Base-by-base conservation (phyloP, 2,329 filamentous ascomycete species). In the Niveomyces coronatus region DNA sequence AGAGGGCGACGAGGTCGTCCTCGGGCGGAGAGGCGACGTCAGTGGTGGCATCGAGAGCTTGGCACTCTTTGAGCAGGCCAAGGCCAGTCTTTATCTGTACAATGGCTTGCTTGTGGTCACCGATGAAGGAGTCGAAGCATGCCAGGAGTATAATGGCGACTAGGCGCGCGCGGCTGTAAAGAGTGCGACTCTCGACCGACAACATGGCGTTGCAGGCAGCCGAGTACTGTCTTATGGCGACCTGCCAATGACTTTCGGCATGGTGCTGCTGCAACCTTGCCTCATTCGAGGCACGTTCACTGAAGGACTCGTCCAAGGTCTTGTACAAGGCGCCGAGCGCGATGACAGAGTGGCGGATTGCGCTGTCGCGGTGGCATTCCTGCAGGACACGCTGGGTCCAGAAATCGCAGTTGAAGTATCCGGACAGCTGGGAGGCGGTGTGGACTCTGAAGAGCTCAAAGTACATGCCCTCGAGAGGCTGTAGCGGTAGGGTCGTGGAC, bases 41-140 rank as follows among this genome's bases (percentile, higher is more conserved):
- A 54, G 32, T 62, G 58, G 24, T 65, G 61, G 41, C 24, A 16
- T 27, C 9, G n/a, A 33, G 14, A 10, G 30, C 36, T 14, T 70
- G 65, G 14, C 76, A 55, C 28, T 65, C 64, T 36, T 78, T 70
- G 13, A 79, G 54, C 3, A 79, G 53, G 4, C 60, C 54, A 16
- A 80, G 59, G 1, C 76, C 76, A 5, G 57, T 68, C 49, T 79
- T 75, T 28, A 80, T 78, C 49, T 79, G 76, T 11, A 55, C 49
- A 35, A 80, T 79, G 28, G 75, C 75, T 45, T 74, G 71, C 45
- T 64, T 70, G 49, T 79, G 75, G 43, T 79, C 70, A 14, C 76
- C 76, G 20, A 77, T 71, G 48, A 80, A 79, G 1, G 74, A 79
- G 53, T 82, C 76, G 44, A 82, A 82, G 53, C 74, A 80, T n/a